Evolutionary conservation across 805 yeast genomes (phyloP).

Genomic region (Kuraishia hungarica): DNA sequence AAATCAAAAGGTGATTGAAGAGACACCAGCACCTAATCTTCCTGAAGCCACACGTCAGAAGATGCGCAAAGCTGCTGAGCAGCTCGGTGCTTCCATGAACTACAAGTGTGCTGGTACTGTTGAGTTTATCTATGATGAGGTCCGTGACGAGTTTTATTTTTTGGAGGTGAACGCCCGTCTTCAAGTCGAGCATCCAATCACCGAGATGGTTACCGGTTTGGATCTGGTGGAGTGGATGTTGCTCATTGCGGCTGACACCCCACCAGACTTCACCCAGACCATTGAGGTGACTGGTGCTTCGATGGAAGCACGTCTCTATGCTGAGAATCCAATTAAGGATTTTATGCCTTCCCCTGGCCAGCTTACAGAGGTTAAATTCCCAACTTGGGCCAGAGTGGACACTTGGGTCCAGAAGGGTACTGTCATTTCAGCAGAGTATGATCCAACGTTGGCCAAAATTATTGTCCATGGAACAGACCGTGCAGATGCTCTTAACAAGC

Average conservation of each 20-base stretch:
- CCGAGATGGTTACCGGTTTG: conserved; percentile 90
- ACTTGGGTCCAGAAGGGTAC: conserved; percentile 93
- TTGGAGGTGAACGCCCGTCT: conserved; percentile 93
- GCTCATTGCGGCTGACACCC: conserved; percentile 77
- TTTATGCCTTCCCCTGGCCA: conserved; percentile 97
- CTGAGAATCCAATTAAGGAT: conserved; percentile 94
- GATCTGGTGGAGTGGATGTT: conserved; percentile 98
- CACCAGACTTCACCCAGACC: conserved; percentile 65
- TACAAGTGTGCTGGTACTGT: conserved; percentile 98
- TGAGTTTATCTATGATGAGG: conserved; percentile 86
- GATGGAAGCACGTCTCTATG: conserved; percentile 94
- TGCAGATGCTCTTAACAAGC: conserved; percentile 69
- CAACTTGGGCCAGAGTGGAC: conserved; percentile 88
- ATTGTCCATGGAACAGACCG: conserved; percentile 91
- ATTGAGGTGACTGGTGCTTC: conserved; percentile 74
- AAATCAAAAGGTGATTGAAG: conserved; percentile 93
- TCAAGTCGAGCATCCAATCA: conserved; percentile 97
- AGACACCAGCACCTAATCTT: conserved; percentile 94
- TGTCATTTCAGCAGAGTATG: conserved; percentile 83
- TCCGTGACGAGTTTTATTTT: conserved; percentile 84
- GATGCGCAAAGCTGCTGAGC: conserved; percentile 81
- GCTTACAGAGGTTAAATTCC: conserved; percentile 76
- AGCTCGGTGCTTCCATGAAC: conserved; percentile 70
- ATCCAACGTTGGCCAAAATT: conserved; percentile 93
- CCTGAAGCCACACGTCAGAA: conserved; percentile 68